phyloP scores from a whole-genome alignment of 805 yeast species.

The Yamadazyma kitorensis region DNA sequence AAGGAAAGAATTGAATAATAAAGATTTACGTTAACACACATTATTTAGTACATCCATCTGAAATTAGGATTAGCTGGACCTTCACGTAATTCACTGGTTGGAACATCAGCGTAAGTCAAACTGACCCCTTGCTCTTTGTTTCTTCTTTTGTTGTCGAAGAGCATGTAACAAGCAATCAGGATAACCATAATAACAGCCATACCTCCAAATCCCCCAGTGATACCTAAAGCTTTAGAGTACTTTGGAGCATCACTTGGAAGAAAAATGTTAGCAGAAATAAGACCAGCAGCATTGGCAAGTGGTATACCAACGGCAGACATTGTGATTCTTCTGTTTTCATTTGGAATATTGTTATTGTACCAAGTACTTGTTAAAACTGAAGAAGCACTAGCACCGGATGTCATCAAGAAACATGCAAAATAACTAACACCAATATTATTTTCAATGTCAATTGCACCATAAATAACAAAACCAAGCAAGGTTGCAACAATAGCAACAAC shows the following conservation, averaged over 20 bases:
- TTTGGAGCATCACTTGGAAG: slow-evolving; percentile 31
- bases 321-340: slow-evolving; percentile 44
- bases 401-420: slow-evolving; percentile 45
- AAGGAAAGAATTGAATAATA: too few relatives aligned
- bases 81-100: slow-evolving; percentile 41
- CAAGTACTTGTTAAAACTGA: slow-evolving; percentile 50
- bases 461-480: slow-evolving; percentile 45
- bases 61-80: slow-evolving; percentile 45
- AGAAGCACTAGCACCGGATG: slow-evolving; percentile 47
- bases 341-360: slow-evolving; percentile 50
- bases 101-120: slow-evolving; percentile 37
- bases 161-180: slow-evolving; percentile 32
- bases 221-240: slow-evolving; percentile 28
- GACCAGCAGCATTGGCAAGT: slow-evolving; percentile 30
- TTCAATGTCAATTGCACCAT: slow-evolving; percentile 42
- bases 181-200: slow-evolving; percentile 24
- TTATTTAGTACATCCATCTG: slow-evolving; percentile 43
- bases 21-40: too few relatives aligned
- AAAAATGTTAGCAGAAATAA: slow-evolving; percentile 31
- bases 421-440: slow-evolving; percentile 39
- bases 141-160: slow-evolving; percentile 41
- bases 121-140: slow-evolving; percentile 38
- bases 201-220: slow-evolving; percentile 30
- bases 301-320: slow-evolving; percentile 45
- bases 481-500: slow-evolving; percentile 37